Percentiles rank a stretch among this genome's conserved stretches.
phyloP scores from a whole-genome alignment of 768 basidiomycete genomes.

The Boletus pseudopeckii region DNA sequence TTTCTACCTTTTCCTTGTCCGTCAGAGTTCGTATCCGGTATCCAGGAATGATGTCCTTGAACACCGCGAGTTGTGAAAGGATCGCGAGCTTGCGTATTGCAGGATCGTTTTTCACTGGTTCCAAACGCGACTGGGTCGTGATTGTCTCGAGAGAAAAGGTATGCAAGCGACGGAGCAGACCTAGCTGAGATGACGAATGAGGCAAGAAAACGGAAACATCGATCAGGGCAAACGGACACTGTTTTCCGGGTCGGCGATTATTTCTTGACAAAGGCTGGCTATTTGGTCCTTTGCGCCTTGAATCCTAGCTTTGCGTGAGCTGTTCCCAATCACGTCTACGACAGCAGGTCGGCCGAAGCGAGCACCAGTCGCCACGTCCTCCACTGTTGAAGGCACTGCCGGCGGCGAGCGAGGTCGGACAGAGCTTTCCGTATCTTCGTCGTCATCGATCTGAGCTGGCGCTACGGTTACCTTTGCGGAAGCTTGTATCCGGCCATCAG shows the following conservation, averaged over 20 bases:
- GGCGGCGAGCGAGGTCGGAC: conserved; percentile 30
- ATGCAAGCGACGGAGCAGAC: conserved; percentile 82
- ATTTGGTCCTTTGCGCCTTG: conserved; percentile 91
- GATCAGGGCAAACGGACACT: conserved; percentile 54
- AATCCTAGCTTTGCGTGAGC: conserved; percentile 63
- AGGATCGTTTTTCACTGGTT: conserved; percentile 73
- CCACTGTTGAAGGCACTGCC: conserved; percentile 37
- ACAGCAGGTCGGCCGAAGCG: conserved; percentile 86
- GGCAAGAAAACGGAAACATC: conserved; percentile 3
- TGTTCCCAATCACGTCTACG: conserved; percentile 61
- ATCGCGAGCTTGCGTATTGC: conserved; percentile 85
- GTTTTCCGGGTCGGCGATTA: conserved; percentile 92
- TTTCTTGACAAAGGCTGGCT: conserved; percentile 89
- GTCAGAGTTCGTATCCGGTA: conserved; percentile 92
- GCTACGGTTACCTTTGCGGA: conserved; percentile 37
- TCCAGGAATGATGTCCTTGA: conserved; percentile 93
- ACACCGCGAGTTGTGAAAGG: conserved; percentile 88
- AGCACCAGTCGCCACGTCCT: conserved; percentile 79
- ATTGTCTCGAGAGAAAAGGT: conserved; percentile 83
- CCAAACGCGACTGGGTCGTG: conserved; percentile 61
- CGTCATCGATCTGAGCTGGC: conserved; percentile 20
- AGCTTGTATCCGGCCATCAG: conserved; percentile 71
- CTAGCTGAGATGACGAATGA: conserved; percentile 53
- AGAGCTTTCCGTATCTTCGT: conserved; percentile 36
- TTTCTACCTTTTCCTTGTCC: conserved; percentile 87